Evolutionary conservation across 176 grass and related monocot species (phyloP).

Genomic region (Aegilops longissima): DNA sequence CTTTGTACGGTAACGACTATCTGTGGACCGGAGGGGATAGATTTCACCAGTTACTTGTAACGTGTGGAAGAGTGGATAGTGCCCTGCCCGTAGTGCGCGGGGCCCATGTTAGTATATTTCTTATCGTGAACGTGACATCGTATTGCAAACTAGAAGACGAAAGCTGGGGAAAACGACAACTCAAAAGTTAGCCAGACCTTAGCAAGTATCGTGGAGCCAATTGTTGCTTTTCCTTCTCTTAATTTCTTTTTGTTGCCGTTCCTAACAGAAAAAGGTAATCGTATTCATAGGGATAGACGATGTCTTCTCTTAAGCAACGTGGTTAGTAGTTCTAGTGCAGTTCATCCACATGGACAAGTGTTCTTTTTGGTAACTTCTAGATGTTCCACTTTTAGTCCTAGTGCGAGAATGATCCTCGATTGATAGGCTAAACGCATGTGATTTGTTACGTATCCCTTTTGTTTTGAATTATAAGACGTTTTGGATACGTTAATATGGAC

Average conservation of each 20-base stretch:
- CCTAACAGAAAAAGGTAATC: neutral
- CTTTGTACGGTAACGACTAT: neutral
- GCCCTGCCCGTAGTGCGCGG: neutral
- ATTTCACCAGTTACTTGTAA: neutral
- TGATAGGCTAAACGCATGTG: too few relatives aligned
- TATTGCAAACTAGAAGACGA: neutral
- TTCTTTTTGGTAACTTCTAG: neutral
- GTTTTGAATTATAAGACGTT: too few relatives aligned
- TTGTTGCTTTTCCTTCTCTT: neutral
- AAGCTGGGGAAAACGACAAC: neutral
- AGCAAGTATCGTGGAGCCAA: neutral
- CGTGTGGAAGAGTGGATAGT: neutral
- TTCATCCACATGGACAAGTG: neutral
- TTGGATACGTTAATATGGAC: too few relatives aligned
- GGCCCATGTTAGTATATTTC: neutral
- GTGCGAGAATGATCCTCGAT: too few relatives aligned
- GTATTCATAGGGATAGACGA: neutral
- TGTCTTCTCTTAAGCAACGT: neutral
- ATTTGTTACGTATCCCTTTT: too few relatives aligned
- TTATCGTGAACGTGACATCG: neutral
- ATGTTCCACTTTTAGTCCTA: neutral
- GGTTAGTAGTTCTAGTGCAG: neutral
- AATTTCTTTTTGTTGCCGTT: neutral
- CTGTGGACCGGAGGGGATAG: neutral
- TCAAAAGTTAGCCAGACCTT: neutral